phyloP scores from a whole-genome alignment of 2,329 filamentous ascomycete species.

The Stromatinia cepivora region DNA sequence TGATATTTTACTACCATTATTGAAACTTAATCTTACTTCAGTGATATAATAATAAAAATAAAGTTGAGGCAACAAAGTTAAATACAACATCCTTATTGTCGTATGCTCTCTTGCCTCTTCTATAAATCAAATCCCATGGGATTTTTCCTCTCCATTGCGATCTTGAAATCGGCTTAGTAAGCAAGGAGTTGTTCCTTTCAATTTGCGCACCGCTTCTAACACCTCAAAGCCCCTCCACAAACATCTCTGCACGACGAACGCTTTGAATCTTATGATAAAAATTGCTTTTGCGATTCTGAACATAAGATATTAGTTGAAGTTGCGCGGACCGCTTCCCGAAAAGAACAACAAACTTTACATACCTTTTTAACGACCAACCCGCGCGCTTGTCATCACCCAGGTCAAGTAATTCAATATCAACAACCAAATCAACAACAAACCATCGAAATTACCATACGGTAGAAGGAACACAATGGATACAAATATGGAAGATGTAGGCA shows the following conservation, averaged over 20 bases:
- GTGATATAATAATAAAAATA: not conserved
- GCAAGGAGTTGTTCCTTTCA: constrained; percentile 24
- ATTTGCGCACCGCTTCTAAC: constrained; percentile 23
- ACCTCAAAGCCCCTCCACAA: constrained; percentile 19
- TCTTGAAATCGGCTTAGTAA: constrained; percentile 21
- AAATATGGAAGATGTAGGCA: constrained; percentile 97
- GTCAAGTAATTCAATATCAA: constrained; percentile 35
- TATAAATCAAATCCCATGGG: constrained; percentile 10
- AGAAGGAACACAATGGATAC: constrained; percentile 70
- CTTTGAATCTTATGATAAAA: constrained; percentile 13
- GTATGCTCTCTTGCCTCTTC: constrained; percentile 22
- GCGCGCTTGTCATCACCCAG: constrained; percentile 34
- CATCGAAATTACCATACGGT: constrained; percentile 19
- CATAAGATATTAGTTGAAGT: constrained; percentile 19
- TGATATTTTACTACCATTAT: not conserved
- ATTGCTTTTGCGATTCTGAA: constrained; percentile 17
- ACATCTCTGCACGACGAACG: constrained; percentile 17
- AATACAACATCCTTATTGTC: not conserved
- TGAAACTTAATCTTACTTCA: not conserved
- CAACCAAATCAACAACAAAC: constrained; percentile 23
- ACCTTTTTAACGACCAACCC: constrained; percentile 18
- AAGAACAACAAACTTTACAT: constrained; percentile 19
- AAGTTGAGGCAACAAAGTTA: constrained; percentile 4
- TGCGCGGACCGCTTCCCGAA: constrained; percentile 18
- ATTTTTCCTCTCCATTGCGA: constrained; percentile 12